Evolutionary conservation across 768 basidiomycete species (phyloP), one percentile per base, ranked within the genome.

Genomic region (Pilatotrama ljubarskyi): DNA sequence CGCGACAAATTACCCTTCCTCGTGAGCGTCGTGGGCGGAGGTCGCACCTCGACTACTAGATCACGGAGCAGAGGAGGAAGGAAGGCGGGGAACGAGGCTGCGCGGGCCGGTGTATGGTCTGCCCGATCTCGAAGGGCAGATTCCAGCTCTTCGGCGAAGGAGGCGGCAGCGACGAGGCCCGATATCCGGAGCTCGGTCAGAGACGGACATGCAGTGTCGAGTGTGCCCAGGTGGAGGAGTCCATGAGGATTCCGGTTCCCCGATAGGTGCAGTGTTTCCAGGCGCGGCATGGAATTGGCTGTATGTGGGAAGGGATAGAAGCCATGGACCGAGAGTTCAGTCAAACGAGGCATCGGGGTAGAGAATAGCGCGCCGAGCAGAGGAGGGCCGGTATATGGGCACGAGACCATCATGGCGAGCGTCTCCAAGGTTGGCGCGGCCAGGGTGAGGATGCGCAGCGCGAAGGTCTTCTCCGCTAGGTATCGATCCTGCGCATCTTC

Each of bases 191-290:
- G 67, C 37, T 76, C 70, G 10, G 67, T 72, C 8, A 84, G 66
- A 0, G 55, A 49, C 0, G 82, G 82, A 61, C 74, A 81, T 0
- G 76, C 73, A 5, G 72, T 68, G 25, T 73, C 73, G 6, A 84
- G 72, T 0, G 66, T 70, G 41, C 73, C 74, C 32, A 74, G 58
- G 41, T 77, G 70, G 6, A 84, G 69, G 0, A 83, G 64, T 0
- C 82, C 82, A 46, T 77, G 73, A 0, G 83, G 82, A 47, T 82
- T 83, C 15, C 79, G 72, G 62, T 82, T 81, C 6, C 82, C 83
- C 17, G 75, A 68, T 1, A 83, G 76, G 46, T 79, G 80, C 0
- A 84, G 75, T 15, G 69, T 71, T 43, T 70, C 65, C 17, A 84
- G 73, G 1, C 47, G 59, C 9, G 82, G 80, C 68, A 80, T 65